Conservation (phyloP, 139 green algal species). For the Klebsormidium nitens region DNA sequence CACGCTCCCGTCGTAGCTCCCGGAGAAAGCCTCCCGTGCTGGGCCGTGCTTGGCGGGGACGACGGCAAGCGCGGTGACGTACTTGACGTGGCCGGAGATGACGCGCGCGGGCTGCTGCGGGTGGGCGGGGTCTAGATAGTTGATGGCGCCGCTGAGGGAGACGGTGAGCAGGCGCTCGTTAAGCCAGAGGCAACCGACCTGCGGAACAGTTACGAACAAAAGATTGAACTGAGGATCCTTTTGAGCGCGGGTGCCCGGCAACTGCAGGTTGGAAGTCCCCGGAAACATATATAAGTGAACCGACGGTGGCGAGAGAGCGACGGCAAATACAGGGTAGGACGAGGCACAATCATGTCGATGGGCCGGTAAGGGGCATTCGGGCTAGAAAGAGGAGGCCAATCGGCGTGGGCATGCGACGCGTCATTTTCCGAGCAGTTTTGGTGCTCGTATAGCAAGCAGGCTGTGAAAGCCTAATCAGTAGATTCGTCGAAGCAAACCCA, state of each 20-base stretch:
- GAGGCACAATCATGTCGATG: no score
- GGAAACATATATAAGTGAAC: no score
- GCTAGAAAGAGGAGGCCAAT: no score
- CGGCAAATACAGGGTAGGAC: no score
- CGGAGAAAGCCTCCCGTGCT: conserved; percentile 19
- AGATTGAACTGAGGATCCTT: background rate
- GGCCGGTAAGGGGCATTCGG: no score
- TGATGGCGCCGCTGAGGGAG: conserved; percentile 41
- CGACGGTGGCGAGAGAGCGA: no score
- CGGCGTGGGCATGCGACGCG: no score
- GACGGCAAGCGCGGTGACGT: conserved; percentile 22
- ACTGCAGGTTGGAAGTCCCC: background rate
- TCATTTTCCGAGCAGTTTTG: no score
- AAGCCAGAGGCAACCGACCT: conserved; percentile 46
- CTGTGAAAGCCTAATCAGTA: no score
- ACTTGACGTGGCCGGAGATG: conserved; percentile 31
- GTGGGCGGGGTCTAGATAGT: conserved; percentile 20
- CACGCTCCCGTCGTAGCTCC: conserved; percentile 35
- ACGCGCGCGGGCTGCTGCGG: conserved; percentile 1
- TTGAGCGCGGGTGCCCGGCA: background rate
- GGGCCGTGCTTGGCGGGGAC: background rate
- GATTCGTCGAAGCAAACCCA: no score
- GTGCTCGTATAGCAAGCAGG: no score
- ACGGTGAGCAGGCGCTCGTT: conserved; percentile 34
- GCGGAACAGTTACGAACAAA: conserved; percentile 7